phyloP scores from a whole-genome alignment of 208 protist species.

The Herpetomonas samuelpessoai region DNA sequence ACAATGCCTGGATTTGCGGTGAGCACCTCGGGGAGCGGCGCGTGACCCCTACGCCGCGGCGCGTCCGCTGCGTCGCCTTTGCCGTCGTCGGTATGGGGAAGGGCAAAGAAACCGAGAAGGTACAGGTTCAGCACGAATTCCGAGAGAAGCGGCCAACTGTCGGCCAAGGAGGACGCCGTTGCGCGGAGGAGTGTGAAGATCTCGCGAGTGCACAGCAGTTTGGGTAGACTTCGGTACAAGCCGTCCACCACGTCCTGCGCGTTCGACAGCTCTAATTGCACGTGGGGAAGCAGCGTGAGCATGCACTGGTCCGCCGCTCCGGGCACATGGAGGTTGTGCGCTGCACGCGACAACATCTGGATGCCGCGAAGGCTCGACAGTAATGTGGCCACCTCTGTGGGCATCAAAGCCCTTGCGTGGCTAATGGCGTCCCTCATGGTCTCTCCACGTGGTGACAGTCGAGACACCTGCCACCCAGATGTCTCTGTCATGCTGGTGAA shows the following conservation, averaged over 20 bases:
- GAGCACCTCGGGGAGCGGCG: constrained; percentile 15
- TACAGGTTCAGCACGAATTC: constrained; percentile 35
- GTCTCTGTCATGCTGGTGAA: constrained; percentile 48
- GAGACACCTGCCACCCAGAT: constrained; percentile 27
- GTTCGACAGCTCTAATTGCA: constrained; percentile 26
- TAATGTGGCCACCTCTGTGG: constrained; percentile 25
- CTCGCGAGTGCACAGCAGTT: constrained; percentile 36
- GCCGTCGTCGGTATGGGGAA: neutral
- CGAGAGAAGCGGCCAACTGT: constrained; percentile 35
- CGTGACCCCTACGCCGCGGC: neutral
- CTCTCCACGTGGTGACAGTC: constrained; percentile 5
- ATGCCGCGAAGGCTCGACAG: constrained; percentile 29
- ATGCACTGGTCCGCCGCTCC: constrained; percentile 36
- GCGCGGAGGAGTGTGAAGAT: constrained; percentile 36
- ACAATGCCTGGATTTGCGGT: constrained; percentile 31
- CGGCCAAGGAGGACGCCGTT: constrained; percentile 22
- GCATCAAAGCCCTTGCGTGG: constrained; percentile 14
- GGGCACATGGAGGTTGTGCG: constrained; percentile 13
- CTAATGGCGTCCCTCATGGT: constrained; percentile 23
- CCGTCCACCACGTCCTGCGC: constrained; percentile 29
- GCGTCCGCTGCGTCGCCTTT: neutral
- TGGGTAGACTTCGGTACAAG: constrained; percentile 31
- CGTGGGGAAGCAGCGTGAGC: constrained; percentile 24
- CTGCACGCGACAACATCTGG: constrained; percentile 19
- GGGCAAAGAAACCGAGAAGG: constrained; percentile 34